These are phyloP conservation scores for Penicillium crystallinum DNA, from an alignment of 495 filamentous ascomycete species.

Conservation along the genomic window DNA sequence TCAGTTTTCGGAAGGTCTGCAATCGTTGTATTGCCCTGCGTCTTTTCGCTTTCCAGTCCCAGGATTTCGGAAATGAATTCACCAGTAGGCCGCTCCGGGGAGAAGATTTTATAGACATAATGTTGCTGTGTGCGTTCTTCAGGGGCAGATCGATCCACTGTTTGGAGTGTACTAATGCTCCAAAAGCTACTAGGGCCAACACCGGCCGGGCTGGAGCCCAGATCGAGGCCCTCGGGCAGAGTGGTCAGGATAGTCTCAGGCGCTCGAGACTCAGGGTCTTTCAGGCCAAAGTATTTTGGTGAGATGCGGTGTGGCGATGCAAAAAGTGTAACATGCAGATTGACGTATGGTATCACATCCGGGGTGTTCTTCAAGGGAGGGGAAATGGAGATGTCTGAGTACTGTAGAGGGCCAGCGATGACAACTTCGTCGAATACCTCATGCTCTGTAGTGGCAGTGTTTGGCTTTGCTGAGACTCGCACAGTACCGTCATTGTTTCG, in stretches of 20 bases:
- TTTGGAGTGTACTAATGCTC: slow-evolving; percentile 73
- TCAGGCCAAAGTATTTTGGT: slow-evolving; percentile 64
- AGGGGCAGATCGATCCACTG: slow-evolving; percentile 50
- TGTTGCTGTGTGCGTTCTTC: slow-evolving; percentile 44
- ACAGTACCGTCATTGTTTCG: slow-evolving; percentile 47
- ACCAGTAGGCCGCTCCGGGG: slow-evolving; percentile 59
- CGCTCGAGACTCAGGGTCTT: slow-evolving; percentile 41
- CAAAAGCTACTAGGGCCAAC: slow-evolving; percentile 75
- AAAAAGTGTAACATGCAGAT: slow-evolving; percentile 83
- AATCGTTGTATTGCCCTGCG: slow-evolving; percentile 23
- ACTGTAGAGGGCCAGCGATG: slow-evolving; percentile 73
- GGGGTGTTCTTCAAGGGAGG: slow-evolving; percentile 50
- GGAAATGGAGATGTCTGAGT: slow-evolving; percentile 56
- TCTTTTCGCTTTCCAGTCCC: slow-evolving; percentile 22
- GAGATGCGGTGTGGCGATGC: slow-evolving; percentile 66
- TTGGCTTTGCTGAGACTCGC: slow-evolving; percentile 40
- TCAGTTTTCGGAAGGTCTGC: slow-evolving; percentile 39
- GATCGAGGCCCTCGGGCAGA: slow-evolving; percentile 53
- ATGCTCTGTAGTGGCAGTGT: slow-evolving; percentile 13
- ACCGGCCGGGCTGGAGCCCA: slow-evolving; percentile 44
- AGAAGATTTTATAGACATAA: slow-evolving; percentile 96
- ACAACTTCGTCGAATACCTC: slow-evolving; percentile 72
- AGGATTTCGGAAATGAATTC: slow-evolving; percentile 54
- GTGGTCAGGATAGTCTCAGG: slow-evolving; percentile 82
- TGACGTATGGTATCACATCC: slow-evolving; percentile 75